Conservation (phyloP, 2,329 filamentous ascomycete genomes). For the Venturia asperata region DNA sequence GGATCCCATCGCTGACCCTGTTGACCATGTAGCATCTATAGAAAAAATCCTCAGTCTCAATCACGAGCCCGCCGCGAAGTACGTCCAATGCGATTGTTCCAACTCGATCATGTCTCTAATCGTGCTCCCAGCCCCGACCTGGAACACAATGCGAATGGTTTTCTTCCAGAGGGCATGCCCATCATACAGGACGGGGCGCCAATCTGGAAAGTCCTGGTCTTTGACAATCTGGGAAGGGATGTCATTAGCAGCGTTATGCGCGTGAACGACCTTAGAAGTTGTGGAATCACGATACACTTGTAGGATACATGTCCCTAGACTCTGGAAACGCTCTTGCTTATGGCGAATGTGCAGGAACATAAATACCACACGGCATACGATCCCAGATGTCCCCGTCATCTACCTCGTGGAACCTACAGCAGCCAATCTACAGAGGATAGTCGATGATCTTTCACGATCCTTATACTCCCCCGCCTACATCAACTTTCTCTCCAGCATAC, state of each 20-base stretch:
- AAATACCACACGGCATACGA: conserved; percentile 72
- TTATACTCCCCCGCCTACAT: conserved; percentile 92
- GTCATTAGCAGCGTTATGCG: conserved; percentile 94
- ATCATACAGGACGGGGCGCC: conserved; percentile 82
- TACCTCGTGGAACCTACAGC: conserved; percentile 89
- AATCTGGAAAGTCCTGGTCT: conserved; percentile 96
- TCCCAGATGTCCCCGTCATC: conserved; percentile 91
- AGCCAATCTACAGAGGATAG: conserved; percentile 74
- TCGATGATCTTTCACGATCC: conserved; percentile 74
- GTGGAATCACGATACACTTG: conserved; percentile 97
- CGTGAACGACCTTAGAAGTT: conserved; percentile 83
- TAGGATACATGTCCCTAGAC: conserved; percentile 38
- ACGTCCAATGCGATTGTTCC: conserved; percentile 1
- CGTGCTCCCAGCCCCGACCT: conserved; percentile 44
- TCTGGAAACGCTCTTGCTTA: conserved; percentile 25
- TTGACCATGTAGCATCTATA: conserved; percentile 61
- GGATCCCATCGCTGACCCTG: conserved; percentile 21
- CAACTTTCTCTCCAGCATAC: conserved; percentile 93
- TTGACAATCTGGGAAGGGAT: conserved; percentile 85
- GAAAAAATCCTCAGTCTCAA: conserved; percentile 96
- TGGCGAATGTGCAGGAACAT: conserved; percentile 53
- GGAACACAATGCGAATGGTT: conserved; percentile 55
- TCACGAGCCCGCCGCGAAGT: conserved; percentile 50
- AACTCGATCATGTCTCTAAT: conserved; percentile 11
- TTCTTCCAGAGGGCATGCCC: conserved; percentile 63